These are phyloP conservation scores for Millerago galiae DNA, from an alignment of 805 yeast species.

Conservation along the genomic window DNA sequence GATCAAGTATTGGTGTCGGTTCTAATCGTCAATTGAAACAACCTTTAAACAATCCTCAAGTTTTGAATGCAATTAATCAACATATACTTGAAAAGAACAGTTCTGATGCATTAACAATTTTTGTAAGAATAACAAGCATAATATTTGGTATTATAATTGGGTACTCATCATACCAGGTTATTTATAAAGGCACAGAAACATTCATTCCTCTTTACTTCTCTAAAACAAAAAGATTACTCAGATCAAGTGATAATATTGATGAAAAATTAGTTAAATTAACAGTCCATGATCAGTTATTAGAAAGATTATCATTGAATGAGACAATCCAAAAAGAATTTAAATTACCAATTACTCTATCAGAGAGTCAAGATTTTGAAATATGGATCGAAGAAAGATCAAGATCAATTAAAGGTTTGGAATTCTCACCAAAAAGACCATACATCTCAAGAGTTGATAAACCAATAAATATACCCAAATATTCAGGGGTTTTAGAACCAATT, in stretches of 20 bases:
- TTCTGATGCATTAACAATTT: slow-evolving; percentile 2
- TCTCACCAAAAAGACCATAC: slow-evolving; percentile 17
- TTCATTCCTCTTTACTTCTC: slow-evolving; percentile 21
- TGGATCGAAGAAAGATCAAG: slow-evolving; percentile 20
- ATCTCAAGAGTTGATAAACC: slow-evolving; percentile 15
- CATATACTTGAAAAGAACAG: slow-evolving; percentile 1
- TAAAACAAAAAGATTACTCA: slow-evolving; percentile 10
- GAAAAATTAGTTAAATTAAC: slow-evolving; percentile 11
- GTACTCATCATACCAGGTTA: slow-evolving; percentile 14
- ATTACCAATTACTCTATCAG: slow-evolving; percentile 14
- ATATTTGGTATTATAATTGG: slow-evolving; percentile 14
- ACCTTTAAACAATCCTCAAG: slow-evolving; percentile 2
- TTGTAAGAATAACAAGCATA: slow-evolving; percentile 5
- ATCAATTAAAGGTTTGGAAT: slow-evolving; percentile 19
- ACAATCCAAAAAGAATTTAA: slow-evolving; percentile 15
- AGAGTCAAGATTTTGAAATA: slow-evolving; percentile 16
- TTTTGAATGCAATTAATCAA: slow-evolving; percentile 10
- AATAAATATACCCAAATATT: slow-evolving; percentile 11
- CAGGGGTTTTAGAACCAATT: slow-evolving; percentile 15
- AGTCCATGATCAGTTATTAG: slow-evolving; percentile 21
- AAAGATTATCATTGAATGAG: slow-evolving; percentile 16
- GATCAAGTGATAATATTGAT: slow-evolving; percentile 12
- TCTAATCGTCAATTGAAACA: neutral
- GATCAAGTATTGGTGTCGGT: slow-evolving; percentile 1
- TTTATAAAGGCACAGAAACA: slow-evolving; percentile 12